Conservation (phyloP, 2,329 filamentous ascomycete species). For the Trichoderma harzianum region DNA sequence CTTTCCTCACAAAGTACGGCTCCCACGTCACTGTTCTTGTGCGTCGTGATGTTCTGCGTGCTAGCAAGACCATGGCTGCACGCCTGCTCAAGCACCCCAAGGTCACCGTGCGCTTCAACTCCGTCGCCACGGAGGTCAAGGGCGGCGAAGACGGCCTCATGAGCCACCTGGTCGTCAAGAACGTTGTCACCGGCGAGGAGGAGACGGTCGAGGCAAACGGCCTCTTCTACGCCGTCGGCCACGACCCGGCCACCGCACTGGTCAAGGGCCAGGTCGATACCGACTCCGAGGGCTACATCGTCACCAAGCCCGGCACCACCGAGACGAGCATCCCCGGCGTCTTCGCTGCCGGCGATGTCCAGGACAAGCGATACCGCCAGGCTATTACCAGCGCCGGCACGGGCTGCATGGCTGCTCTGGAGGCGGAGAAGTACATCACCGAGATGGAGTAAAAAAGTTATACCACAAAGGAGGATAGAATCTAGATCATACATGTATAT, state of each 20-base stretch:
- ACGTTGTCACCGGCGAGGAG: constrained; percentile 70
- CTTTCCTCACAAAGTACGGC: constrained; percentile 97
- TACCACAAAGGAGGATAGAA: neutral
- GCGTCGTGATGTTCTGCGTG: constrained; percentile 78
- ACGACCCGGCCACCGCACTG: constrained; percentile 87
- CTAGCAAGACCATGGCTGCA: constrained; percentile 88
- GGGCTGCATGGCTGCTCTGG: constrained; percentile 91
- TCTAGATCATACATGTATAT: neutral
- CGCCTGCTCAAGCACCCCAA: constrained; percentile 80
- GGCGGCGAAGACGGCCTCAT: constrained; percentile 84
- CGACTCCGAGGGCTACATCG: constrained; percentile 86
- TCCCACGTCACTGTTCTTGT: constrained; percentile 94
- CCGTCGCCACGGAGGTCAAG: constrained; percentile 74
- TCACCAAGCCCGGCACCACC: constrained; percentile 84
- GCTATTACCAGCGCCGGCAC: constrained; percentile 96
- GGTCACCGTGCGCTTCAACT: constrained; percentile 85
- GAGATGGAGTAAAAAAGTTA: constrained; percentile 55
- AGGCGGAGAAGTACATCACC: constrained; percentile 89
- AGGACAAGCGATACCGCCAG: constrained; percentile 97
- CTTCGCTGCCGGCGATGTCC: constrained; percentile 94
- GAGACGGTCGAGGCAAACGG: constrained; percentile 88
- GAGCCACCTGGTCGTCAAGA: constrained; percentile 80
- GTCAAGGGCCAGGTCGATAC: constrained; percentile 88
- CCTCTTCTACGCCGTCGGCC: constrained; percentile 94
- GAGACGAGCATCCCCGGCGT: constrained; percentile 87